Base-by-base conservation (phyloP, 2,329 filamentous ascomycete genomes). In the Didymella arachidicola region DNA sequence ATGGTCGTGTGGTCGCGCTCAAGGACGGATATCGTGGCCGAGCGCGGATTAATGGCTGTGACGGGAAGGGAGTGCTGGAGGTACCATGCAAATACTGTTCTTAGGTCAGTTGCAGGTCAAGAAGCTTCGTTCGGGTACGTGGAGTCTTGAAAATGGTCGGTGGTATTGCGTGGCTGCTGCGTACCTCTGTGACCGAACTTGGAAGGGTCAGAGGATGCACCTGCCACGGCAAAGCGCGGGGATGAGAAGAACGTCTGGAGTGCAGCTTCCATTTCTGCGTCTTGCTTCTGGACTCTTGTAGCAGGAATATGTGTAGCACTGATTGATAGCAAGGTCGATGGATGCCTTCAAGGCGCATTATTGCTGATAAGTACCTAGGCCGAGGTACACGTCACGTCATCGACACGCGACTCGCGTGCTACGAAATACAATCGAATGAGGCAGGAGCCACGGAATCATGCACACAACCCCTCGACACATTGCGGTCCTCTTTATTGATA, bases 151-250 rank as follows among this genome's bases (percentile, higher is more conserved):
- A 10, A 29, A 6, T 14, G 10, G 41, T 25, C 0, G 16, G n/a
- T 25, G 12, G 10, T 8, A 8, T 26, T 41, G 8, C 18, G 39
- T 25, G 25, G 47, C 25, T 3, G 6, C 30, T 27, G 72, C 80
- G 57, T 77, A 93, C 93, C 88, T 81, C 92, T 93, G 78, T 97
- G 90, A 25, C 95, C 94, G 72, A 90, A 97, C 77, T 97, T 97
- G 73, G 83, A 81, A 39, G 90, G 83, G 78, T 96, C 92, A 51
- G 90, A 91, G 74, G 90, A 94, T 36, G 94, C 94, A 69, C 94
- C 94, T 19, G 93, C 92, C 27, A 97, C 94, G 58, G 94, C 93
- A 76, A 94, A 97, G 65, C 85, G 83, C 26, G 89, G 86, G 7
- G 89, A 89, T 3, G 86, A 83, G 81, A 97, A 96, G 83, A 97